Base-by-base conservation (phyloP, 2,329 filamentous ascomycete species). In the Nigrospora oryzae region DNA sequence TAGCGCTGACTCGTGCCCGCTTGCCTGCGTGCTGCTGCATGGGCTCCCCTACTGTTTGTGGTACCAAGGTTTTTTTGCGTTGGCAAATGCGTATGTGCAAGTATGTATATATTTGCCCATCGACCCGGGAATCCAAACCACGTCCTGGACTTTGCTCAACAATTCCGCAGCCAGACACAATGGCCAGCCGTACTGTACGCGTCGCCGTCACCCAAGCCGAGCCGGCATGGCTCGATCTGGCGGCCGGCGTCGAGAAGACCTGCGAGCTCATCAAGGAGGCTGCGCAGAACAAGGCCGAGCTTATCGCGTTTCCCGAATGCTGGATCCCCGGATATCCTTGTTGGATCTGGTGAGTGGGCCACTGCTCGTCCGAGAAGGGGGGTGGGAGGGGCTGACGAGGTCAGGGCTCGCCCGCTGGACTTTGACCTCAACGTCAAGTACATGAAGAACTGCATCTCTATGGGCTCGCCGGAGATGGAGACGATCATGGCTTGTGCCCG, bases 121-220 rank as follows among this genome's bases (percentile, higher is more conserved):
- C 23, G 23, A 28, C 23, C 23, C 23, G 23, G 23, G 23, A 28
- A 28, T 28, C 23, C 23, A 10, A 28, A 28, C 23, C 4, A 5
- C 5, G 23, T 7, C 8, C 23, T 10, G 10, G 7, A 28, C 7
- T 10, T 10, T 5, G 23, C 7, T 28, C 23, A 28, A 28, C 23
- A 6, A 7, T 28, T 7, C 23, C 23, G 2, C 23, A 28, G 23
- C 19, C 17, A 36, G 1, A 36, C 13, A 36, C 15, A 12, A 43
- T 43, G 40, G 17, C 32, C 2, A 13, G 10, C 10, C 51, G 47
- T 10, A 47, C 36, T 12, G 44, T 62, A 42, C 53, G 55, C 46
- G 64, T 71, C 16, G 70, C 67, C n/a, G 69, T 70, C n/a, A 64
- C 67, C 0, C 75, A 80, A 51, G 66, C 70, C 10, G 76, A 79